These are phyloP conservation scores for Monosporascus ibericus DNA, from an alignment of 2,329 filamentous ascomycete species.

Conservation along the genomic window DNA sequence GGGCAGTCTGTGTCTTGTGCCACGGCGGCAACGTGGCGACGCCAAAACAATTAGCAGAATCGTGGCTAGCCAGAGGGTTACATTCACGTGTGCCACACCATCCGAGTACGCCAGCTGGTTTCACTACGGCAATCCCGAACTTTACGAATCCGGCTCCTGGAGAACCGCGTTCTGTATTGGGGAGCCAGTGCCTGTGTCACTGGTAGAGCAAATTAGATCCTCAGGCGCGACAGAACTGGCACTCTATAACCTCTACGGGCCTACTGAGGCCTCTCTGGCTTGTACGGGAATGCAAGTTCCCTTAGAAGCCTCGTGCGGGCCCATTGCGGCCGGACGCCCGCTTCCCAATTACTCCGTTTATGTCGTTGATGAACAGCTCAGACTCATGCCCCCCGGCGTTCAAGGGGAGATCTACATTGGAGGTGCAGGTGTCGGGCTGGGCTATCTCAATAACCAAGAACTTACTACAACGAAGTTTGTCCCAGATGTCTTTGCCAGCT, in stretches of 20 bases:
- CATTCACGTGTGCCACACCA: slow-evolving; percentile 31
- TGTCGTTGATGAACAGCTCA: not conserved
- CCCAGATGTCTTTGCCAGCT: not conserved
- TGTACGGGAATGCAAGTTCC: slow-evolving; percentile 1
- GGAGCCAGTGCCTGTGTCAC: slow-evolving; percentile 8
- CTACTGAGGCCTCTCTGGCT: slow-evolving; percentile 20
- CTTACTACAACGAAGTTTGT: not conserved
- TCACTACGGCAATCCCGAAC: slow-evolving; percentile 7
- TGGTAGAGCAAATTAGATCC: slow-evolving; percentile 6
- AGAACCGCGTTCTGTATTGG: slow-evolving; percentile 10
- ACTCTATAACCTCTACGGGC: slow-evolving; percentile 23
- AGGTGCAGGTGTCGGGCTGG: not conserved
- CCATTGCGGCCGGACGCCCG: slow-evolving; percentile 1
- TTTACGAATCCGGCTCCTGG: slow-evolving; percentile 7
- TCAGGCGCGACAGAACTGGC: slow-evolving; percentile 4
- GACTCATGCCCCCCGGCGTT: not conserved
- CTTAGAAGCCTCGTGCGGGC: too few species aligned
- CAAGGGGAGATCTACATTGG: too few species aligned
- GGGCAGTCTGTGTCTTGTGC: slow-evolving; percentile 29
- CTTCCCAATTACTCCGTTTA: slow-evolving; percentile 2
- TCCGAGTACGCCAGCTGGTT: slow-evolving; percentile 33
- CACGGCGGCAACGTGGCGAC: slow-evolving; percentile 25
- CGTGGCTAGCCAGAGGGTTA: slow-evolving; percentile 27
- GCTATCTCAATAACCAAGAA: slow-evolving; percentile 1
- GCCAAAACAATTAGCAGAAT: slow-evolving; percentile 27